phyloP scores from a whole-genome alignment of 2,329 filamentous ascomycete genomes.

The Penicillium fuscoglaucum region DNA sequence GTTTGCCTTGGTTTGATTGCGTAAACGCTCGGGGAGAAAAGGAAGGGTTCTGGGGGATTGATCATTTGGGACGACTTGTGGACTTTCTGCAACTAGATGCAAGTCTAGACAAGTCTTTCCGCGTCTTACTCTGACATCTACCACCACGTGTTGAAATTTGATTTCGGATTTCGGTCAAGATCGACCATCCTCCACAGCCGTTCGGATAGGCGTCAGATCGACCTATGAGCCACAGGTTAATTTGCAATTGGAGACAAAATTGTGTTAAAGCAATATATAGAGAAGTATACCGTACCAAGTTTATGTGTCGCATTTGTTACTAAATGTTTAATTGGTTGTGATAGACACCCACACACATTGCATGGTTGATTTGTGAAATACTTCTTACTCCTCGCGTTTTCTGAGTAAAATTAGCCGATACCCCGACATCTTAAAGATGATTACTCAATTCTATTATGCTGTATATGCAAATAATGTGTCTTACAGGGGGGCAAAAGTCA shows the following conservation, averaged over 20 bases:
- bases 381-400: not conserved
- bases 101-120: constrained; percentile 28
- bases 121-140: constrained; percentile 25
- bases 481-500: not conserved
- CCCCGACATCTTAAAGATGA: not conserved
- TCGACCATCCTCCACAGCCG: not conserved
- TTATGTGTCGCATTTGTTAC: no score
- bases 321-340: not conserved
- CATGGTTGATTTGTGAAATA: not conserved
- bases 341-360: not conserved
- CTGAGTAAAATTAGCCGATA: not conserved
- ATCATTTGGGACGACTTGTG: constrained; percentile 58
- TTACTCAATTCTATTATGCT: not conserved
- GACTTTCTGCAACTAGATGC: constrained; percentile 54
- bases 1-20: constrained; percentile 61
- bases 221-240: not conserved
- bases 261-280: not conserved
- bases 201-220: not conserved
- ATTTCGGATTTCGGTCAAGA: not conserved
- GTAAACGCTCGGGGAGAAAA: constrained; percentile 55
- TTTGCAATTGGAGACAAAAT: not conserved
- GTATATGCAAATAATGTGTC: not conserved
- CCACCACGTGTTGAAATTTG: not conserved
- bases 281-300: no score
- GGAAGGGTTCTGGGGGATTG: constrained; percentile 61